These are phyloP conservation scores for Coemansia sp. DNA, from an alignment of 192 early-diverging fungal species.

Conservation along the genomic window DNA sequence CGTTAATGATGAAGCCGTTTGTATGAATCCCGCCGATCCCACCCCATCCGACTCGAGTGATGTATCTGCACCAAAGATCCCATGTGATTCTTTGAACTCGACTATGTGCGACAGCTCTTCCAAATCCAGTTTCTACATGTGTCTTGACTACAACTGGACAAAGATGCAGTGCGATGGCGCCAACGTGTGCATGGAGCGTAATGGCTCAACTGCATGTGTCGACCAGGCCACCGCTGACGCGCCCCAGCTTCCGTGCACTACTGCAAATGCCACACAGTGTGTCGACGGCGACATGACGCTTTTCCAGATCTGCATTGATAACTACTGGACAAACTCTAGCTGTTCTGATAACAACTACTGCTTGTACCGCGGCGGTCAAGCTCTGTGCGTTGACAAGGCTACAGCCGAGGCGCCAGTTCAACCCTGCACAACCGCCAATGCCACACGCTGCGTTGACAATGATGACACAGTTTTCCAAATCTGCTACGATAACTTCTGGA, in stretches of 20 bases:
- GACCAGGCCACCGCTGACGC: slow-evolving; percentile 28
- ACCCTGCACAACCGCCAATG: slow-evolving; percentile 21
- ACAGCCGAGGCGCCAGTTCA: slow-evolving; percentile 24
- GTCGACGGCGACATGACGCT: slow-evolving; percentile 16
- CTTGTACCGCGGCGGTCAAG: slow-evolving; percentile 10
- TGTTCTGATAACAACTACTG: slow-evolving; percentile 27
- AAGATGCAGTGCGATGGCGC: slow-evolving; percentile 37
- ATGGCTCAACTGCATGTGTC: slow-evolving; percentile 30
- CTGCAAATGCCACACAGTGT: slow-evolving; percentile 29
- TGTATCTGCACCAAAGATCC: not conserved
- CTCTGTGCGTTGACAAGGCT: slow-evolving; percentile 28
- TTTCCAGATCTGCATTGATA: slow-evolving; percentile 40
- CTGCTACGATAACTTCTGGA: slow-evolving; percentile 29
- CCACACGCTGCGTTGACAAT: slow-evolving; percentile 24
- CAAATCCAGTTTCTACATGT: slow-evolving; percentile 33
- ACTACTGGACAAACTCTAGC: slow-evolving; percentile 45
- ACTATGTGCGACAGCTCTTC: slow-evolving; percentile 35
- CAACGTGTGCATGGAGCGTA: slow-evolving; percentile 35
- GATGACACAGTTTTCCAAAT: slow-evolving; percentile 20
- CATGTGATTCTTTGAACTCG: slow-evolving; percentile 31
- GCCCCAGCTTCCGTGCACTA: slow-evolving; percentile 25
- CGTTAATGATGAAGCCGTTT: slow-evolving; percentile 27
- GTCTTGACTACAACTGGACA: slow-evolving; percentile 27
- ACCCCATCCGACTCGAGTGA: slow-evolving; percentile 5
- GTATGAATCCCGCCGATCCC: slow-evolving; percentile 27